Base-by-base conservation (phyloP, 129 eudicot genomes). In the Gnaphalium uliginosum region DNA sequence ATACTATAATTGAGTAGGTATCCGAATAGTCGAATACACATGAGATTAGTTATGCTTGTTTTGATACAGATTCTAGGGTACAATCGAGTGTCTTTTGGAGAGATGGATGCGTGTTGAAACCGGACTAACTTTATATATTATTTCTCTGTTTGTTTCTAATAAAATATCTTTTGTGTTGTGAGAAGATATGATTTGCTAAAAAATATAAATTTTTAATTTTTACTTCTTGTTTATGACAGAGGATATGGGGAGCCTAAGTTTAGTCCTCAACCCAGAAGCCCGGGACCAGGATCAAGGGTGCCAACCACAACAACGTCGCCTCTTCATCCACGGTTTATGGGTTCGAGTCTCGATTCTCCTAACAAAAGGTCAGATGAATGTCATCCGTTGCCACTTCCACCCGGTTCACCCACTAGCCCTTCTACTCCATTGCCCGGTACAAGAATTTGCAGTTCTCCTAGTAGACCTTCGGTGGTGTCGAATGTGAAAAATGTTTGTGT, bases 371-470 rank as follows among this genome's bases (percentile, higher is more conserved):
- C 29, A 39, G 96, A 87, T 29, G 94, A 87, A 75, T 65, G 82
- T 39, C 98, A 90, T 74, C 87, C 79, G 39, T 78, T 93, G 73
- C 98, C 98, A 26, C 96, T 88, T 68, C 98, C 98, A 9, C 81
- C 81, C 25, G 22, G 30, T 77, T 77, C 81, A 39, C 81, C 81
- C n/a, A 77, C 81, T 18, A 68, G 75, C 60, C 69, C 81, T 17
- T 7, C 75, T 8, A 15, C 72, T 30, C 24, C 72, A 24, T 22
- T 33, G 56, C 96, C 96, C 5, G 85, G n/a, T 14, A 25, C 29
- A 3, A 66, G 27, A 66, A 37, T 37, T 66, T 66, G 53, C 17
- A 37, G 50, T 21, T 66, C 96, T 59, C 92, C 92, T 5, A 81
- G 79, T 25, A 83, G 92, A 76, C 87, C 96, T 60, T 71, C 90